Percentiles rank a stretch among this genome's conserved stretches.
Evolutionary conservation across 345 rosid genomes (phyloP).

Genomic region (Brassica napus): DNA sequence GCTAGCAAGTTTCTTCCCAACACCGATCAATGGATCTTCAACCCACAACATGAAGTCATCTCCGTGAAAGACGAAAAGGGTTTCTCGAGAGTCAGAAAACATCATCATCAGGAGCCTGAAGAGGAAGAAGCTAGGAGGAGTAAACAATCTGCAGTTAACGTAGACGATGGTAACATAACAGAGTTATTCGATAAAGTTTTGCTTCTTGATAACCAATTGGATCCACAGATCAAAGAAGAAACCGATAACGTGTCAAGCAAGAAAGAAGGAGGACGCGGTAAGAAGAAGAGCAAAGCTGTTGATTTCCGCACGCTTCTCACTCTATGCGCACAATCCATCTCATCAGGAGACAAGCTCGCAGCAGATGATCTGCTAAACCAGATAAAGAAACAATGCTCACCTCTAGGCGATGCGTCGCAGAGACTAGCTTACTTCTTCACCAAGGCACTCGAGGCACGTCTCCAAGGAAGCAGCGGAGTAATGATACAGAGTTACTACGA

Average conservation of each 20-base stretch:
- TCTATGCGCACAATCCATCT: conserved; percentile 78
- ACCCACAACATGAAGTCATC: conserved; percentile 40
- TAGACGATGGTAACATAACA: conserved; percentile 54
- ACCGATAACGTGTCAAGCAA: conserved; percentile 24
- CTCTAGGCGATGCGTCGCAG: neutral
- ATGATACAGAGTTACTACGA: conserved; percentile 39
- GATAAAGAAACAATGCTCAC: conserved; percentile 53
- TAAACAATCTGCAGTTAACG: conserved; percentile 56
- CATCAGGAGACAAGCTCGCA: conserved; percentile 56
- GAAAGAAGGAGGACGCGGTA: conserved; percentile 45
- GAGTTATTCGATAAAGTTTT: conserved; percentile 76
- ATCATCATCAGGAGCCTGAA: conserved; percentile 61
- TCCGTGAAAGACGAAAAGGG: conserved; percentile 39
- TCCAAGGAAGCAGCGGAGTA: conserved; percentile 16
- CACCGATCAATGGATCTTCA: conserved; percentile 44
- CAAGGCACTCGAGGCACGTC: neutral
- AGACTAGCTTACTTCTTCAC: neutral
- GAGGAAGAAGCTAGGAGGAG: conserved; percentile 62
- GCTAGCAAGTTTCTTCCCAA: conserved; percentile 83
- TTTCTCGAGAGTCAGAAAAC: conserved; percentile 42
- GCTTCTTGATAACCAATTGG: conserved; percentile 38
- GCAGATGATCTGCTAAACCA: conserved; percentile 75
- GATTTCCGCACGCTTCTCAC: conserved; percentile 71
- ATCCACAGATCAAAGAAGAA: conserved; percentile 17
- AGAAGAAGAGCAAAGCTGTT: conserved; percentile 55